phyloP scores from a whole-genome alignment of 1,284 basidiomycete species.

The Cystobasidium slooffiae region DNA sequence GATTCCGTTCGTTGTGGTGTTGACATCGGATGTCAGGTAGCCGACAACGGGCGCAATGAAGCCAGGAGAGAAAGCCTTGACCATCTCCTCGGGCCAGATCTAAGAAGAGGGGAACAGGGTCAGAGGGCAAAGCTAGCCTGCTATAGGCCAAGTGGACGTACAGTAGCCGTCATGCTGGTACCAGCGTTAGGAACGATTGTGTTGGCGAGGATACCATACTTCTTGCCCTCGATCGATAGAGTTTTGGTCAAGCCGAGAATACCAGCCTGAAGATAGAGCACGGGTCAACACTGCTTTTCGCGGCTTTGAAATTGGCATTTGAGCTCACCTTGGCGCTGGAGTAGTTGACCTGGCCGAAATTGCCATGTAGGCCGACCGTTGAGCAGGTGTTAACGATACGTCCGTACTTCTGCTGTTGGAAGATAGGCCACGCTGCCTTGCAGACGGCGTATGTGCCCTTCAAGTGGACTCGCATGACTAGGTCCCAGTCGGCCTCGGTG shows the following conservation, averaged over 20 bases:
- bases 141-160: not conserved
- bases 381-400: constrained; percentile 94
- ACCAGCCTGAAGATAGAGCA: constrained; percentile 62
- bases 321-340: constrained; percentile 73
- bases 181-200: constrained; percentile 57
- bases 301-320: not conserved
- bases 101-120: constrained; percentile 51
- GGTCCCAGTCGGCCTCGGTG: constrained; percentile 92
- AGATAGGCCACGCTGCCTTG: constrained; percentile 95
- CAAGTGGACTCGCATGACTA: constrained; percentile 85
- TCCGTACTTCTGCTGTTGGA: constrained; percentile 96
- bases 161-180: constrained; percentile 73
- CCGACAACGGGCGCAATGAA: constrained; percentile 89
- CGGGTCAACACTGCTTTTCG: not conserved
- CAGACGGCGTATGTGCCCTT: constrained; percentile 65
- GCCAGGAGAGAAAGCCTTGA: constrained; percentile 94
- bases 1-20: constrained; percentile 73
- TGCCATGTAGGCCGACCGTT: constrained; percentile 81
- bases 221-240: constrained; percentile 87
- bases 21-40: constrained; percentile 82
- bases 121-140: constrained; percentile 38
- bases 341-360: constrained; percentile 88
- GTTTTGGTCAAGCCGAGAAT: constrained; percentile 89
- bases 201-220: constrained; percentile 88
- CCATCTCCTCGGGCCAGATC: constrained; percentile 83